Percentiles rank a stretch among this genome's conserved stretches.
Conservation (phyloP, 371 early-diverging fungal species). For the Syncephalastrum sp. region DNA sequence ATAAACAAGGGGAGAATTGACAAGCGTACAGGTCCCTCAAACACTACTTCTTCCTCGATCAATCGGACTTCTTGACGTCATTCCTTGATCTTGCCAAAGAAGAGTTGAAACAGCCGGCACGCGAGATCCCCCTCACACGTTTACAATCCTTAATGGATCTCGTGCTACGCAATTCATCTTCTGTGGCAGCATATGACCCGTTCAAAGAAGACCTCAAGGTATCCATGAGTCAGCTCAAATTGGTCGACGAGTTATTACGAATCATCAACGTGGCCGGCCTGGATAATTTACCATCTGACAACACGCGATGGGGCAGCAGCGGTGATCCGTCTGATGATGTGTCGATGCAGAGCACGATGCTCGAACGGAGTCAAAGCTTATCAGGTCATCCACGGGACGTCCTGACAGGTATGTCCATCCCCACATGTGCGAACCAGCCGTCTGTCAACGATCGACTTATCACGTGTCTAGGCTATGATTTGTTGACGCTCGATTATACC, state of each 20-base stretch:
- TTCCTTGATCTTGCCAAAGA: conserved; percentile 86
- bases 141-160: conserved; percentile 87
- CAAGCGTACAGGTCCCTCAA: conserved; percentile 75
- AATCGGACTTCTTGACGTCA: conserved; percentile 90
- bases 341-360: conserved; percentile 5
- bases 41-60: conserved; percentile 89
- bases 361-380: conserved; percentile 30
- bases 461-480: conserved; percentile 64
- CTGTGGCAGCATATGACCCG: conserved; percentile 76
- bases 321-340: conserved; percentile 2
- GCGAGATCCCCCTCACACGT: conserved; percentile 68
- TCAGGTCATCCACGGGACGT: conserved; percentile 17
- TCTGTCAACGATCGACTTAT: neutral
- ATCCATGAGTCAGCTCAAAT: conserved; percentile 55
- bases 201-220: conserved; percentile 86
- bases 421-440: neutral
- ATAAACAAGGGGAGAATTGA: neutral
- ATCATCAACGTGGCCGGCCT: conserved; percentile 58
- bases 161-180: conserved; percentile 83
- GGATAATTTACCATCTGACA: conserved; percentile 21
- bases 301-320: conserved; percentile 12
- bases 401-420: conserved; percentile 18
- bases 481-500: conserved; percentile 72
- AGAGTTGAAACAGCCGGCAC: conserved; percentile 68
- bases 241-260: conserved; percentile 72